Evolutionary conservation across 768 basidiomycete genomes (phyloP), one percentile per base, ranked within the genome.

Genomic region (Phanerodontia chrysosporium): DNA sequence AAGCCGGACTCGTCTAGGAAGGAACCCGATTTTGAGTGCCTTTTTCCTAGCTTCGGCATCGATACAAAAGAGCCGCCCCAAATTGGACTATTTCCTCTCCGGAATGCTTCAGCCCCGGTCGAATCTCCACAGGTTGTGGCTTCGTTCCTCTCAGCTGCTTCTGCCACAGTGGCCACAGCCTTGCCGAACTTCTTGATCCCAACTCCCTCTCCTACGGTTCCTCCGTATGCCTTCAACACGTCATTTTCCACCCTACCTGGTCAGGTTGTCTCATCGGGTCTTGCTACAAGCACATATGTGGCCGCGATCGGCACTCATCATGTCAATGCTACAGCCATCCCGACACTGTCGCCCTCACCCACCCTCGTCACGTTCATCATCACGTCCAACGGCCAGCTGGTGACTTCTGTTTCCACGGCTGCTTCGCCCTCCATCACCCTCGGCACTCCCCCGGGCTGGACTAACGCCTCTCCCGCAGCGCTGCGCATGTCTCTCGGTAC

Each of bases 261-360:
- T 7, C 81, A 81, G 51, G 77, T 87, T 22, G 83, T 84, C 3
- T 61, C 73, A 2, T 78, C 83, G 18, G 88, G 83, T 35, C 82
- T 91, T 22, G 90, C 83, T 18, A 86, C 84, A 0, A 85, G 83
- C 69, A 90, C 89, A 2, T 92, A 92, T 66, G 75, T 70, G 35
- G 78, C 90, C 0, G 74, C 89, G 27, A 71, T 87, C 51, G 81
- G 73, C 21, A 65, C 71, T 59, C 72, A 62, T 61, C 74, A 61
- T 6, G 67, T 73, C 45, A 84, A 81, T 62, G 74, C 72, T 28
- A 80, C 86, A 1, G 82, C 78, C 7, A 70, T 92, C 12, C 87
- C 89, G 16, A 74, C 74, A 21, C 77, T 90, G 27, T 74, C 75
- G 32, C 81, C 83, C 4, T 62, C 75, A 6, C 79, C 82, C 1